Percentiles rank a stretch among this genome's conserved stretches.
These are phyloP conservation scores for Ulmus americana DNA, from an alignment of 331 rosid genomes.

Conservation along the genomic window DNA sequence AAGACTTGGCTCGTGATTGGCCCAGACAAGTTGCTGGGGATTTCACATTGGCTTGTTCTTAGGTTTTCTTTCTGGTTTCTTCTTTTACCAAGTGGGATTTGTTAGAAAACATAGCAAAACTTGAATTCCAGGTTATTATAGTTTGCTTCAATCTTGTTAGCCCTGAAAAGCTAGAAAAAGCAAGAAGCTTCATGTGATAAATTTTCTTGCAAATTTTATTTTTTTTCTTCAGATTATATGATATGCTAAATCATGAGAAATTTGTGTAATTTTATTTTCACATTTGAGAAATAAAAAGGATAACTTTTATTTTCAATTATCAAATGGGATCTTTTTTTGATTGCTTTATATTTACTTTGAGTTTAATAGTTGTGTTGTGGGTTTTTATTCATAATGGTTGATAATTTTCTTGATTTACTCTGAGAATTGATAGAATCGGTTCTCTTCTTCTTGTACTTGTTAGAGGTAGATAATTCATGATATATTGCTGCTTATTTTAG, in stretches of 20 bases:
- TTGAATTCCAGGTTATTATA: not conserved
- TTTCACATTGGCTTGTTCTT: slow-evolving; percentile 60
- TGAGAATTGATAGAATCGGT: too few relatives aligned
- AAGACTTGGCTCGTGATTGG: slow-evolving; percentile 65
- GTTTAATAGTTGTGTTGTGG: not conserved
- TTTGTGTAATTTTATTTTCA: not conserved
- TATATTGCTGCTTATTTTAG: too few relatives aligned
- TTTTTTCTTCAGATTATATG: not conserved
- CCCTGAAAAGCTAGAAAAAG: not conserved
- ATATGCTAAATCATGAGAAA: not conserved
- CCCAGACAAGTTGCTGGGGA: slow-evolving; percentile 68
- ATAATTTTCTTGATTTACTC: too few relatives aligned
- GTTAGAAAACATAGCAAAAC: not conserved
- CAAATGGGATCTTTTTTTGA: not conserved
- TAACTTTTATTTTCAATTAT: not conserved
- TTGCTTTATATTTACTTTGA: not conserved
- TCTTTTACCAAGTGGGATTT: slow-evolving; percentile 13
- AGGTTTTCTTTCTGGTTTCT: slow-evolving; percentile 64
- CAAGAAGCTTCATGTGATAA: not conserved
- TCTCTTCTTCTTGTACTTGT: too few relatives aligned
- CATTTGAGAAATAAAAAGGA: not conserved
- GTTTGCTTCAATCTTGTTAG: not conserved
- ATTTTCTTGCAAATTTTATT: slow-evolving; percentile 4
- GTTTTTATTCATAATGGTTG: too few relatives aligned
- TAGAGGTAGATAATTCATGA: too few relatives aligned